These are phyloP conservation scores for Sarcomyxa edulis DNA, from an alignment of 768 basidiomycete genomes.

Conservation along the genomic window DNA sequence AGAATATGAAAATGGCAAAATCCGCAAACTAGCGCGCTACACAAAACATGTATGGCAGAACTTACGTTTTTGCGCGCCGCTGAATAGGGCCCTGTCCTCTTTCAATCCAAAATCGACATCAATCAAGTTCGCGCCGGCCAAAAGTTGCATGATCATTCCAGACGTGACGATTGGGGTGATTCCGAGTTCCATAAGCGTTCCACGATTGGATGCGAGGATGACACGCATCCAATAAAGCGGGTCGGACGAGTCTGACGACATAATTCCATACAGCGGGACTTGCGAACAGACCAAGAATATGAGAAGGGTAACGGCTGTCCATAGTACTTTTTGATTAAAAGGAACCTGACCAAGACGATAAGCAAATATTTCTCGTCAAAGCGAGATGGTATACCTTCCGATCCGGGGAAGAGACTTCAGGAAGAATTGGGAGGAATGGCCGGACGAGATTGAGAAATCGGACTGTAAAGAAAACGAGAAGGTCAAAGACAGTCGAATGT, in stretches of 20 bases:
- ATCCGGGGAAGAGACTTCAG: conserved; percentile 97
- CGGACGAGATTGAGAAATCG: conserved; percentile 97
- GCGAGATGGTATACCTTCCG: conserved; percentile 63
- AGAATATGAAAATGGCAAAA: conserved; percentile 1
- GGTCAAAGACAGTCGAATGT: background rate
- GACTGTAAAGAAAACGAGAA: conserved; percentile 42
- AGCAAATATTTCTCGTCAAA: conserved; percentile 7
- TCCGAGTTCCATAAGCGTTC: conserved; percentile 98
- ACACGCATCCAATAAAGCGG: conserved; percentile 99
- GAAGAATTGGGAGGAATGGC: conserved; percentile 94
- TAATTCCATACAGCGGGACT: conserved; percentile 98
- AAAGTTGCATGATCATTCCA: conserved; percentile 99
- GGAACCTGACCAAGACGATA: conserved; percentile 57
- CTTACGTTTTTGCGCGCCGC: conserved; percentile 95
- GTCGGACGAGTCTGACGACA: conserved; percentile 98
- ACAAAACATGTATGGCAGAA: conserved; percentile 12
- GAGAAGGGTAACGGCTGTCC: conserved; percentile 98
- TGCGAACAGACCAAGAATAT: conserved; percentile 99
- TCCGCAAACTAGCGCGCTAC: too few species aligned
- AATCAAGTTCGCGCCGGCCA: conserved; percentile 95
- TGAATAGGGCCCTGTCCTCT: conserved; percentile 94
- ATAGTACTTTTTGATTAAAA: conserved; percentile 97
- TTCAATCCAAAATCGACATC: conserved; percentile 97
- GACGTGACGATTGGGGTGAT: conserved; percentile 97
- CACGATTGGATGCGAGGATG: conserved; percentile 97